Evolutionary conservation across 176 grass and related monocot genomes (phyloP).

Genomic region (Themeda triandra): DNA sequence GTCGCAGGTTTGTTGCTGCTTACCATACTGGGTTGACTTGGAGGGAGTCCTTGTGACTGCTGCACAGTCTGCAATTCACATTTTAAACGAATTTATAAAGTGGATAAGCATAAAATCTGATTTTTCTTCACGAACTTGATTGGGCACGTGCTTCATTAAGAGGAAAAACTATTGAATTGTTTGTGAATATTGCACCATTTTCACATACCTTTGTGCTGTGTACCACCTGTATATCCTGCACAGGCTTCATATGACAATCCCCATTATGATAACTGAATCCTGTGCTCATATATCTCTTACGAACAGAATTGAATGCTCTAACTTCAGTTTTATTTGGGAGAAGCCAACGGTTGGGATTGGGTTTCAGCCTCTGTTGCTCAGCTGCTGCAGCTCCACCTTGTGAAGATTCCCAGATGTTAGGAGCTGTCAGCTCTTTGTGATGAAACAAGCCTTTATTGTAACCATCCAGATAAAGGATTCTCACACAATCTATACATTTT

Average conservation of each 20-base stretch:
- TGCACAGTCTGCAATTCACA: neutral
- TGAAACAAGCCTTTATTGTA: neutral
- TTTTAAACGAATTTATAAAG: neutral
- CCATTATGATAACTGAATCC: neutral
- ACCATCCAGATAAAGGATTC: neutral
- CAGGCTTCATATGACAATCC: neutral
- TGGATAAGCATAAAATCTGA: neutral
- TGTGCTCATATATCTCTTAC: neutral
- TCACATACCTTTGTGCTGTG: neutral
- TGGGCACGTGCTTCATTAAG: too few species aligned
- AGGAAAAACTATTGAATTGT: neutral
- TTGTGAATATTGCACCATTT: neutral
- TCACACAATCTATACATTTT: neutral
- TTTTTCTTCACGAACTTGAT: neutral
- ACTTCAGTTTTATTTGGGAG: neutral
- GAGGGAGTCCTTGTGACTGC: neutral
- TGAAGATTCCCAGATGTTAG: neutral
- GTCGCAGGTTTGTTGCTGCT: too few species aligned
- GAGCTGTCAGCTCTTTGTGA: neutral
- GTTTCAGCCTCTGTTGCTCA: neutral
- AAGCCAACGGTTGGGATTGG: neutral
- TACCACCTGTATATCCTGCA: neutral
- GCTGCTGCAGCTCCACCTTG: neutral
- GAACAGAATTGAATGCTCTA: neutral
- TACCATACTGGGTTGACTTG: too few species aligned